Conservation (phyloP, 352 stramenopile species). For the Phytophthora colocasiae region DNA sequence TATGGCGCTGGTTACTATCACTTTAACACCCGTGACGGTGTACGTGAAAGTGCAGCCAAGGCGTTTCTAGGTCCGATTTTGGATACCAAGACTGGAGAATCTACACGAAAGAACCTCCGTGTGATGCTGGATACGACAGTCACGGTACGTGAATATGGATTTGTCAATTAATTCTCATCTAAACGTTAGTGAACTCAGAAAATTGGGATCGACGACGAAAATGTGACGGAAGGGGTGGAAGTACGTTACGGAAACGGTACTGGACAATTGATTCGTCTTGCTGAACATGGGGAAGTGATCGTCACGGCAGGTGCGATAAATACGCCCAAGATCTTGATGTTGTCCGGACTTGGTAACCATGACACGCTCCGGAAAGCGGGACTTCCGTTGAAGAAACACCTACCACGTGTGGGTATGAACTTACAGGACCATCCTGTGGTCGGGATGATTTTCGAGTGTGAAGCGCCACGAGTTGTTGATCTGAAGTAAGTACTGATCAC, state of each 20-base stretch:
- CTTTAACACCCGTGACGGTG: constrained; percentile 86
- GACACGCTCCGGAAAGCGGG: constrained; percentile 50
- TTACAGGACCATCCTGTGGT: constrained; percentile 90
- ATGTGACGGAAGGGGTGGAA: constrained; percentile 53
- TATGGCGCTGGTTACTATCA: constrained; percentile 86
- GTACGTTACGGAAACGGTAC: constrained; percentile 45
- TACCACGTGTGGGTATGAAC: constrained; percentile 87
- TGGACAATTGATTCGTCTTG: constrained; percentile 47
- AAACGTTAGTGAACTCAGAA: constrained; percentile 33
- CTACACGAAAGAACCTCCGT: constrained; percentile 53
- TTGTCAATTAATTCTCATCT: background rate
- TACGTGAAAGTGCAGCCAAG: constrained; percentile 83
- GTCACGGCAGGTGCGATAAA: constrained; percentile 87
- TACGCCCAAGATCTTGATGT: constrained; percentile 87
- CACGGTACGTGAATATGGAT: constrained; percentile 43
- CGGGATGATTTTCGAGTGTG: constrained; percentile 71
- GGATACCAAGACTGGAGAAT: constrained; percentile 32
- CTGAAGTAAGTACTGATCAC: constrained; percentile 43
- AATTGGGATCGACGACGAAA: constrained; percentile 58
- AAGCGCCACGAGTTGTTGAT: constrained; percentile 38
- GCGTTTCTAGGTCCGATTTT: constrained; percentile 73
- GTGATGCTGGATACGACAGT: constrained; percentile 66
- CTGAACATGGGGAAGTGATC: constrained; percentile 60
- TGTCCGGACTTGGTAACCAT: constrained; percentile 62
- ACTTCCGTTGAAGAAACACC: constrained; percentile 67